Percentiles rank a stretch among this genome's conserved stretches.
Evolutionary conservation across 2,329 filamentous ascomycete species (phyloP).

Genomic region (Bertia moriformis): DNA sequence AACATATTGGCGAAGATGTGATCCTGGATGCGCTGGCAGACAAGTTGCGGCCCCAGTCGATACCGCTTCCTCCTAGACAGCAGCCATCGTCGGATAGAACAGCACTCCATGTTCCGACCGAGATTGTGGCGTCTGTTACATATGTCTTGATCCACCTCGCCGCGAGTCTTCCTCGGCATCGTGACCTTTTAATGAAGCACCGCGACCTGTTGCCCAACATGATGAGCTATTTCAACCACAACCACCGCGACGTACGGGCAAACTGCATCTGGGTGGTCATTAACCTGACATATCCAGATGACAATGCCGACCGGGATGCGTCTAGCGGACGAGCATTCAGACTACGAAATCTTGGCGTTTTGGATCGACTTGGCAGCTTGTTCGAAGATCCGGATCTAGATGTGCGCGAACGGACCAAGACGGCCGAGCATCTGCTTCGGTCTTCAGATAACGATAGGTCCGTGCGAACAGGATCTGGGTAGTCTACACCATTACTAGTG

Average conservation of each 20-base stretch:
- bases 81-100: constrained; percentile 23
- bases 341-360: constrained; percentile 58
- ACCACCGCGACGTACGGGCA: constrained; percentile 58
- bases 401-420: constrained; percentile 71
- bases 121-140: constrained; percentile 65
- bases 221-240: constrained; percentile 58
- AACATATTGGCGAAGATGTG: constrained; percentile 58
- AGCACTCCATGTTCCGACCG: constrained; percentile 42
- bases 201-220: constrained; percentile 61
- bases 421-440: constrained; percentile 27
- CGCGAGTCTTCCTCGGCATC: constrained; percentile 64
- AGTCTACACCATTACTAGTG: no score
- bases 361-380: constrained; percentile 48
- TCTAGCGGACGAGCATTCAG: constrained; percentile 54
- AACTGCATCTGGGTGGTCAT: constrained; percentile 72
- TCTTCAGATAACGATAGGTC: no score
- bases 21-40: constrained; percentile 69
- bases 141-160: constrained; percentile 81
- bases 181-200: constrained; percentile 65
- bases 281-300: constrained; percentile 75
- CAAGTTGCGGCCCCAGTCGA: constrained; percentile 53
- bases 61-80: constrained; percentile 32
- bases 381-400: constrained; percentile 63
- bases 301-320: constrained; percentile 48
- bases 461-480: no score